Conservation (phyloP, 2,329 filamentous ascomycete species). For the Elsinoe australis region DNA sequence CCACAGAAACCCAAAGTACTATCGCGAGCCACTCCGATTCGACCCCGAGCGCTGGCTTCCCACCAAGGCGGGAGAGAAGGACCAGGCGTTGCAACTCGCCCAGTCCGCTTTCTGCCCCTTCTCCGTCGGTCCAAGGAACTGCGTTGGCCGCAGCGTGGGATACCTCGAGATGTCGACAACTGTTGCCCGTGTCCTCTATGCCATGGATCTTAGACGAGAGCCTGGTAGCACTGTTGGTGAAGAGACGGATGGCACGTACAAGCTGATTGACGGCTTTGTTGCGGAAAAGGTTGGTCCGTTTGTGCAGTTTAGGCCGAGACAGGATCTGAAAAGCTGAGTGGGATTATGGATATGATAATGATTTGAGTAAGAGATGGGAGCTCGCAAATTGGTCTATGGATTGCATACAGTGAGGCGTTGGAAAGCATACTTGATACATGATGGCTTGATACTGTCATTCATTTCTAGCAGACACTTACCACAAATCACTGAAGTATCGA, state of each 20-base stretch:
- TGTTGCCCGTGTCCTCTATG: conserved; percentile 29
- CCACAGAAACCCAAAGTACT: conserved; percentile 26
- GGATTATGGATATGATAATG: no score
- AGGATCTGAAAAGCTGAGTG: conserved; percentile 1
- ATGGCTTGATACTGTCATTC: no score
- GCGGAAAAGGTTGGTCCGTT: conserved; percentile 14
- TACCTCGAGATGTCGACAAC: conserved; percentile 33
- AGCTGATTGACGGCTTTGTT: conserved; percentile 11
- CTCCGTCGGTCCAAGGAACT: conserved; percentile 29
- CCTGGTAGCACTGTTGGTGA: conserved; percentile 12
- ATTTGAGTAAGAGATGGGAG: no score
- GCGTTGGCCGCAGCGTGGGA: conserved; percentile 35
- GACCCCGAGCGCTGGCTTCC: conserved; percentile 26
- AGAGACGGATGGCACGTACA: conserved; percentile 14
- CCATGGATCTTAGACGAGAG: conserved; percentile 12
- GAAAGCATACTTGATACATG: no score
- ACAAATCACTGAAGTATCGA: no score
- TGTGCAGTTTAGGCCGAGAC: conserved; percentile 11
- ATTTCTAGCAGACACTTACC: no score
- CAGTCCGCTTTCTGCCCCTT: conserved; percentile 31
- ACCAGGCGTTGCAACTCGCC: conserved; percentile 3
- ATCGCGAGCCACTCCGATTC: conserved; percentile 27
- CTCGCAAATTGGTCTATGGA: no score
- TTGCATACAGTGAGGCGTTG: no score
- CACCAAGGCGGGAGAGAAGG: conserved; percentile 26